Percentiles rank a stretch among this genome's conserved stretches.
phyloP scores from a whole-genome alignment of 495 filamentous ascomycete genomes.

The Aspergillus haitiensis region DNA sequence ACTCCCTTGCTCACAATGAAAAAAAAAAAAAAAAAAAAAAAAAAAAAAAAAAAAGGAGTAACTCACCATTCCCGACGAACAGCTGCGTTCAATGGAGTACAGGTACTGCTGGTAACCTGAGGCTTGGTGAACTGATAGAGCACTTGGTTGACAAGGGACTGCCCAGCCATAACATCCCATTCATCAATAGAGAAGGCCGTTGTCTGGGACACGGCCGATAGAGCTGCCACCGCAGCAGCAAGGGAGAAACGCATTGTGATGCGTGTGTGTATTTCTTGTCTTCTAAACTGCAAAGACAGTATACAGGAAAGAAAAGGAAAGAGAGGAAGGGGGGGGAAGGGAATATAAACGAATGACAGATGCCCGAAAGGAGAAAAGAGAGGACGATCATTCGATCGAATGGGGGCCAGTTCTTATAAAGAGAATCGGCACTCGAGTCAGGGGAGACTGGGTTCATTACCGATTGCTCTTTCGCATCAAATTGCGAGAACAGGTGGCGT shows the following conservation, averaged over 20 bases:
- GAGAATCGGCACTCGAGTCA: not conserved
- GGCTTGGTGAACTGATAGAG: slow-evolving; percentile 16
- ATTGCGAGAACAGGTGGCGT: not conserved
- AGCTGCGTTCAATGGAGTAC: slow-evolving; percentile 30
- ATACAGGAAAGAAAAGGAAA: not conserved
- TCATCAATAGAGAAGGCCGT: slow-evolving; percentile 12
- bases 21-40: slow-evolving; percentile 1
- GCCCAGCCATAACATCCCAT: slow-evolving; percentile 18
- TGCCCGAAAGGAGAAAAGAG: slow-evolving; percentile 1
- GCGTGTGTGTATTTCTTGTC: not conserved
- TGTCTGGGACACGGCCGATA: slow-evolving; percentile 15
- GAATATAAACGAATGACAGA: not conserved
- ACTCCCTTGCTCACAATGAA: too few relatives aligned
- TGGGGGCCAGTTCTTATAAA: slow-evolving; percentile 12
- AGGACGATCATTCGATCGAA: slow-evolving; percentile 1
- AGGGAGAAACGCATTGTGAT: slow-evolving; percentile 19
- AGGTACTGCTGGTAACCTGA: slow-evolving; percentile 11
- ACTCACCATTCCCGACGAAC: slow-evolving; percentile 38
- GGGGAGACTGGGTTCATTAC: not conserved
- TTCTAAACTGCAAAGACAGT: too few relatives aligned
- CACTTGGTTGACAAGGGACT: slow-evolving; percentile 18
- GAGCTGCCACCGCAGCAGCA: slow-evolving; percentile 11
- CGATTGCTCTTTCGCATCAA: too few relatives aligned
- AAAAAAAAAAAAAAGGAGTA: not conserved
- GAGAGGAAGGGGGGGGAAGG: not conserved